Evolutionary conservation across 2,329 filamentous ascomycete species (phyloP), one percentile per base, ranked within the genome.

Genomic region (Madurella mycetomatis): DNA sequence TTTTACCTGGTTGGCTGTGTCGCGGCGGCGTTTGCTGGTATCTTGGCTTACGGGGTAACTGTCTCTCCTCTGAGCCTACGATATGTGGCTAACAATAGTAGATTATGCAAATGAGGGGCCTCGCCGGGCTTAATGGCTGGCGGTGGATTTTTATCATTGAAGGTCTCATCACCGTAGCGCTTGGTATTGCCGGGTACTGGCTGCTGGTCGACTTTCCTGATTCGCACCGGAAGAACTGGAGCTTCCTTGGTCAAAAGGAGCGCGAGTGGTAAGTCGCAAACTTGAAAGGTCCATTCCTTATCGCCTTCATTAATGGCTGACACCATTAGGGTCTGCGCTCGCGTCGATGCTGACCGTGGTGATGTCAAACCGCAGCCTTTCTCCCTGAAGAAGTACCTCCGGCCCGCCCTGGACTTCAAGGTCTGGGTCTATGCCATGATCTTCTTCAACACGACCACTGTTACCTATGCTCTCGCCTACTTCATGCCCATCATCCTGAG

Each of bases 401-500:
- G 66, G 13, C 72, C 73, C 18, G 77, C 73, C 1, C 55, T 64
- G 2, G 79, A 85, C 70, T 76, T 72, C 73, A 81, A 81, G 67
- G 73, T 86, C 54, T 87, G 84, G 84, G 76, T 69, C 0, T 86
- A 84, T 62, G 81, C 77, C 51, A 61, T 83, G 60, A 75, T 85
- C 61, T 81, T 80, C 65, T 82, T 83, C 72, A 82, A 82, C 68
- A 81, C 82, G 1, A 90, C 88, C 0, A 88, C 87, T 11, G 80
- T 88, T 48, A 79, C 80, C 1, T 94, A 94, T 67, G 83, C 88
- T 0, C 79, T 94, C 9, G 86, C 87, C 2, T 92, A 88, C 69
- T 92, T 92, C 66, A 72, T 92, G 4, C 88, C 89, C 7, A 82
- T 92, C 64, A 88, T 94, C 62, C 81, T 95, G 13, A 70, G 74